A percentile compares a stretch with the other conserved stretches of the same genome.
Evolutionary conservation across 352 stramenopile species (phyloP).

Genomic region (Pythium dissotocum): DNA sequence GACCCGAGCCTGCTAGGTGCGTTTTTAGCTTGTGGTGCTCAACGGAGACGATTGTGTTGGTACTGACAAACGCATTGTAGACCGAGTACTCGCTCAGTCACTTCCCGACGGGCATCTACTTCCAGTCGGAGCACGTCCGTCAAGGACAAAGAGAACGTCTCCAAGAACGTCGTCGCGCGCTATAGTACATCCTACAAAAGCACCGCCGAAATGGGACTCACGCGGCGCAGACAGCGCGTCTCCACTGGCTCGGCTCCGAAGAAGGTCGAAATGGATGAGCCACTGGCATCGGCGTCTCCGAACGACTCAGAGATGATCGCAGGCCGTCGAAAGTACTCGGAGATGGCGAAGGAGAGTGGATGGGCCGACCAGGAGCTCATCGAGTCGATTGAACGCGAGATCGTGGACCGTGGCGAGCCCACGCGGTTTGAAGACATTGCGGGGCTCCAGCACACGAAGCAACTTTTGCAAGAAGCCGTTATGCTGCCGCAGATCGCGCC

Average conservation of each 20-base stretch:
- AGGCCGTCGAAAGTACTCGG: conserved; percentile 75
- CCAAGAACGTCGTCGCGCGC: conserved; percentile 27
- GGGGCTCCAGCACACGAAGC: conserved; percentile 79
- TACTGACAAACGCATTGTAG: neutral
- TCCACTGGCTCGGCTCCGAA: conserved; percentile 6
- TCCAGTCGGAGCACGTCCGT: neutral
- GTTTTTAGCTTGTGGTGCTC: neutral
- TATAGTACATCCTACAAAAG: conserved; percentile 27
- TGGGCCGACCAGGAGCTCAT: conserved; percentile 83
- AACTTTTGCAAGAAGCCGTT: conserved; percentile 80
- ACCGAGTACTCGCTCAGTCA: conserved; percentile 10
- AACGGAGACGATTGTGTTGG: neutral
- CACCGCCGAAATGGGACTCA: conserved; percentile 27
- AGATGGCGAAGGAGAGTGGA: conserved; percentile 69
- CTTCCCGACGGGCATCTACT: conserved; percentile 6
- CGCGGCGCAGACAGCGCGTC: conserved; percentile 9
- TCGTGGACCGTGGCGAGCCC: conserved; percentile 70
- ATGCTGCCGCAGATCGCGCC: conserved; percentile 85
- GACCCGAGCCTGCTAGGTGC: conserved; percentile 15
- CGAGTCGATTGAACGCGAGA: conserved; percentile 86
- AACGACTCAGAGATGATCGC: conserved; percentile 35
- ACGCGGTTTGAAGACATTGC: conserved; percentile 81
- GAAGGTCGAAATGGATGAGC: conserved; percentile 18
- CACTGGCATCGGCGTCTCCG: neutral
- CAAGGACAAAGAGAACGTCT: conserved; percentile 21